A percentile compares a stretch with the other conserved stretches of the same genome.
Evolutionary conservation across 345 rosid species (phyloP).

Genomic region (Conringia planisiliqua): DNA sequence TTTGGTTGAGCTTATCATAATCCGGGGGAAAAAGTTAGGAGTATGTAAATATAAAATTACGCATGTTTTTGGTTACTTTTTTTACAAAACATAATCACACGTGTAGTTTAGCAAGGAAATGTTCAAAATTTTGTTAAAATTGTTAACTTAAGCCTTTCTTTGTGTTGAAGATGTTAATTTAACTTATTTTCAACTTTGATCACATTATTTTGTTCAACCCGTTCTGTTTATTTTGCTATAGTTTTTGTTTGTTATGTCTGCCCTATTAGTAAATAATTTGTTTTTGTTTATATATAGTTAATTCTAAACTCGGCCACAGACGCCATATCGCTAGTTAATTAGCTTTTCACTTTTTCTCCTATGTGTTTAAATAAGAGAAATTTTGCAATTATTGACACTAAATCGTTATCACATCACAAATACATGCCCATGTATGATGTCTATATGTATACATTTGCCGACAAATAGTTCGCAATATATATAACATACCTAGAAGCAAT

Average conservation of each 20-base stretch:
- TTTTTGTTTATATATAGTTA: background rate
- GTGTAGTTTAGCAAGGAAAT: background rate
- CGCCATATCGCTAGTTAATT: background rate
- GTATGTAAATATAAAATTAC: no score
- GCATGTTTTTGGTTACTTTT: background rate
- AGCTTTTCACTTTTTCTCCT: background rate
- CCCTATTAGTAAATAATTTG: background rate
- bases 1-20: no score
- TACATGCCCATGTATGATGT: conserved; percentile 5
- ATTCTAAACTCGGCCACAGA: background rate
- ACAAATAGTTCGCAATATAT: conserved; percentile 20
- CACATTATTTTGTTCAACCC: background rate
- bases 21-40: no score
- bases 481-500: background rate
- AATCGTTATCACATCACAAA: conserved; percentile 7
- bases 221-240: background rate
- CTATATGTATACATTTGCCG: conserved; percentile 31
- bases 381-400: conserved; percentile 16
- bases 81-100: background rate
- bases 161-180: no score
- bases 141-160: background rate
- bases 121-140: background rate
- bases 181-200: background rate
- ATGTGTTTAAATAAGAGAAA: background rate
- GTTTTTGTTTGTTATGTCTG: background rate